Evolutionary conservation across 2,329 filamentous ascomycete genomes (phyloP).

Genomic region (Talaromyces sp.): DNA sequence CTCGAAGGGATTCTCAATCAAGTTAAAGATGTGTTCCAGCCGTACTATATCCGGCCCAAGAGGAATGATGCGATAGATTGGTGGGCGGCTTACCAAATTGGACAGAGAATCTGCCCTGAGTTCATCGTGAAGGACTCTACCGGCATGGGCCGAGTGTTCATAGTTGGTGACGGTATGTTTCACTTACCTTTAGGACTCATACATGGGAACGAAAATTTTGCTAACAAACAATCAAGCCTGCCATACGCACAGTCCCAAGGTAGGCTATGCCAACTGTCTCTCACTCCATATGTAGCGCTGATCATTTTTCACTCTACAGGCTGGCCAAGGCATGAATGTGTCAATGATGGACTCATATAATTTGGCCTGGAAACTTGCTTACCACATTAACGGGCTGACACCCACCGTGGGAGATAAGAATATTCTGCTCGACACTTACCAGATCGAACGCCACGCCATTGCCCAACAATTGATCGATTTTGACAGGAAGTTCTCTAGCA

Average conservation of each 20-base stretch:
- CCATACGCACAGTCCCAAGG: constrained; percentile 70
- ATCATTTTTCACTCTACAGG: too few species aligned
- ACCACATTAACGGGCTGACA: constrained; percentile 31
- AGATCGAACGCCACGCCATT: constrained; percentile 31
- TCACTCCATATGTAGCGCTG: too few species aligned
- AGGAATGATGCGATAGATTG: constrained; percentile 58
- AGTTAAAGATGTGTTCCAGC: constrained; percentile 60
- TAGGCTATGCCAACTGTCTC: too few species aligned
- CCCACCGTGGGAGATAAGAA: constrained; percentile 14
- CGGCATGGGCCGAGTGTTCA: constrained; percentile 65
- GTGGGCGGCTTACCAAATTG: constrained; percentile 73
- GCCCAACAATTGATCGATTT: constrained; percentile 35
- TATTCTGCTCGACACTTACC: constrained; percentile 33
- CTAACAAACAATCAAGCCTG: too few species aligned
- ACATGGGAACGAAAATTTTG: too few species aligned
- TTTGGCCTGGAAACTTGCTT: constrained; percentile 52
- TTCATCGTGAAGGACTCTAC: constrained; percentile 57
- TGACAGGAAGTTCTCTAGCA: constrained; percentile 34
- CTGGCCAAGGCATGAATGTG: constrained; percentile 23
- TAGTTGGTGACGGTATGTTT: constrained; percentile 58
- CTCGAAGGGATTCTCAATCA: constrained; percentile 59
- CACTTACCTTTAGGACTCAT: too few species aligned
- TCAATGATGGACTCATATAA: constrained; percentile 52
- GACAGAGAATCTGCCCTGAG: constrained; percentile 53
- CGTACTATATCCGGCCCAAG: constrained; percentile 60